Evolutionary conservation across 306 rosid genomes (phyloP).

Genomic region (Abrus precatorius): DNA sequence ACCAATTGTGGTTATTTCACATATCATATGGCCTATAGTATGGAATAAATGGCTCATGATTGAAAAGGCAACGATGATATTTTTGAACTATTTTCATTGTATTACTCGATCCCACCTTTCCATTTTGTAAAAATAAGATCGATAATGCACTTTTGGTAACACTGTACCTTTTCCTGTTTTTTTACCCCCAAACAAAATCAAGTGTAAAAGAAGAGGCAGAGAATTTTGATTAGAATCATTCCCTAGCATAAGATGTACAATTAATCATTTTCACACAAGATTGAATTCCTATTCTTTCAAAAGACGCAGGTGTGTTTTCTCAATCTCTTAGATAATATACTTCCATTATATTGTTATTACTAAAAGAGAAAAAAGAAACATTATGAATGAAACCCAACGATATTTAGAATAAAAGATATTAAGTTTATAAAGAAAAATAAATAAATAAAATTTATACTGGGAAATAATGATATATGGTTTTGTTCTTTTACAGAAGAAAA

Average conservation of each 20-base stretch:
- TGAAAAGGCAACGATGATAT: background rate
- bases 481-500: too few relatives aligned
- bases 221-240: background rate
- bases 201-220: background rate
- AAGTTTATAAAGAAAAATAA: background rate
- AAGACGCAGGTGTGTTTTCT: background rate
- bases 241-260: background rate
- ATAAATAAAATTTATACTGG: background rate
- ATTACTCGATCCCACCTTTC: background rate
- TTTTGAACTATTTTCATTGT: background rate
- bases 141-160: background rate
- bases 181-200: background rate
- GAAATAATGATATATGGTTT: background rate
- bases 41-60: background rate
- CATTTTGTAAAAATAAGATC: background rate
- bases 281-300: background rate
- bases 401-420: background rate
- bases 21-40: background rate
- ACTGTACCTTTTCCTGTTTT: background rate
- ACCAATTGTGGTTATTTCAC: background rate
- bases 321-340: background rate
- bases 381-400: background rate
- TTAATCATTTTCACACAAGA: background rate
- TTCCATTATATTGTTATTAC: background rate
- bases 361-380: background rate